A percentile compares a stretch with the other conserved stretches of the same genome.
Evolutionary conservation across 768 basidiomycete species (phyloP).

Genomic region (Suillus clintonianus): DNA sequence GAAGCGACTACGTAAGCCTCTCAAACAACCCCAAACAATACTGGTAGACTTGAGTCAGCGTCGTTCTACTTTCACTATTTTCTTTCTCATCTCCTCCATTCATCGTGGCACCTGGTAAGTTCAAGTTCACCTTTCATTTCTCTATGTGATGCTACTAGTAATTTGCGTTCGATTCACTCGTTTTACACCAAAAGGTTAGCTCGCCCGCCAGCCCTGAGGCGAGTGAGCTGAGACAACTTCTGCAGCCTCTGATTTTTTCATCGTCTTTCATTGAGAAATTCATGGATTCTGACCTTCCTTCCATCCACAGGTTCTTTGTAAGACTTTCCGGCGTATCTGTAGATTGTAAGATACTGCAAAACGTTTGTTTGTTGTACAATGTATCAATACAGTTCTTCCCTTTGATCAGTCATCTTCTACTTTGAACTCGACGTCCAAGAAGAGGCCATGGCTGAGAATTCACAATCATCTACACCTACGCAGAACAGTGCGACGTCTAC

Average conservation of each 20-base stretch:
- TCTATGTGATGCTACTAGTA: constrained; percentile 67
- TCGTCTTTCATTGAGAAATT: not conserved
- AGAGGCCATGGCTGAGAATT: constrained; percentile 27
- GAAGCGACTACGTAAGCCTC: not conserved
- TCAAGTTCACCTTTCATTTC: constrained; percentile 7
- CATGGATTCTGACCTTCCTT: not conserved
- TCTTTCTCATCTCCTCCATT: not conserved
- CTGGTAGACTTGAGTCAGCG: not conserved
- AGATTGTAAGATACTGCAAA: constrained; percentile 5
- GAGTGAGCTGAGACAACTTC: constrained; percentile 69
- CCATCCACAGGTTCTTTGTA: not conserved
- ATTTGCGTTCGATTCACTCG: constrained; percentile 84
- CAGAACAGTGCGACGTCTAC: not conserved
- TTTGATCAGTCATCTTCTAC: constrained; percentile 18
- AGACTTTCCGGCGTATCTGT: not conserved
- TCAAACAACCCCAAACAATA: not conserved
- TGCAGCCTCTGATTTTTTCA: constrained; percentile 44
- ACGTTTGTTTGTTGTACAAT: constrained; percentile 7
- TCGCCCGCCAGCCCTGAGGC: constrained; percentile 74
- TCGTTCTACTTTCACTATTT: not conserved
- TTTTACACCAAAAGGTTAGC: constrained; percentile 71
- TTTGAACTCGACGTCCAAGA: constrained; percentile 11
- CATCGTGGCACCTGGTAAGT: constrained; percentile 22
- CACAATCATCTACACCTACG: not conserved
- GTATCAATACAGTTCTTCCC: constrained; percentile 11